Conservation (phyloP, 106 monocot genomes). For the Xerophyta viscosa region DNA sequence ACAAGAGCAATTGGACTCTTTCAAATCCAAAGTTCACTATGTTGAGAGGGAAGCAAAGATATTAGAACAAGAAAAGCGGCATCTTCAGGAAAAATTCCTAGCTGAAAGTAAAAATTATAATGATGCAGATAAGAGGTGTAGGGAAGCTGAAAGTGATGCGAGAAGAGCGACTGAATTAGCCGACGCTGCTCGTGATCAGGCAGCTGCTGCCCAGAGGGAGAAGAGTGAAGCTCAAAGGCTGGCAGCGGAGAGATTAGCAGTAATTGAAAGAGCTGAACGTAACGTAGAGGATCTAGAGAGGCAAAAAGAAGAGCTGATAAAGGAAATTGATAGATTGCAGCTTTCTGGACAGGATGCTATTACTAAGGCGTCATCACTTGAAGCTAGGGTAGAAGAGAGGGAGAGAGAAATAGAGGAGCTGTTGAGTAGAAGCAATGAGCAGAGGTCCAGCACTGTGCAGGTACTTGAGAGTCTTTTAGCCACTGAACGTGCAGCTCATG, state of each 20-base stretch:
- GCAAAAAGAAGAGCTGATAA: constrained; percentile 33
- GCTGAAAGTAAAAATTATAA: constrained; percentile 75
- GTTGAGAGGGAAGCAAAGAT: constrained; percentile 57
- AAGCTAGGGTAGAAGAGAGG: constrained; percentile 62
- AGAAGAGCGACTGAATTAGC: constrained; percentile 69
- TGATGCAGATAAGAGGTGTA: constrained; percentile 60
- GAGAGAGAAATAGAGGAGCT: constrained; percentile 82
- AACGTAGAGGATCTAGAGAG: constrained; percentile 64
- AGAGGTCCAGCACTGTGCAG: constrained; percentile 91
- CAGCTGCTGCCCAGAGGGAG: constrained; percentile 61
- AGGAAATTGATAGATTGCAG: constrained; percentile 38
- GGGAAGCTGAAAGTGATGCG: constrained; percentile 68
- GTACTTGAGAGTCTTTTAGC: constrained; percentile 78
- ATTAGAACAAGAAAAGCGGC: constrained; percentile 78
- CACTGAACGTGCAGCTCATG: constrained; percentile 62
- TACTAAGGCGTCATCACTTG: constrained; percentile 49
- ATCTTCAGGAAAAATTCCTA: constrained; percentile 73
- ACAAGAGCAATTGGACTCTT: constrained; percentile 39
- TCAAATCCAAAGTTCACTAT: constrained; percentile 39
- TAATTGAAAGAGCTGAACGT: constrained; percentile 64
- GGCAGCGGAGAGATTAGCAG: constrained; percentile 67
- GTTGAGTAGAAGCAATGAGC: constrained; percentile 73
- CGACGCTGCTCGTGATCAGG: constrained; percentile 62
- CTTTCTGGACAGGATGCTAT: constrained; percentile 51
- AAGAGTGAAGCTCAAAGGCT: constrained; percentile 66